Evolutionary conservation across 2,329 filamentous ascomycete species (phyloP), one percentile per base, ranked within the genome.

Genomic region (Ophiostoma australiae): DNA sequence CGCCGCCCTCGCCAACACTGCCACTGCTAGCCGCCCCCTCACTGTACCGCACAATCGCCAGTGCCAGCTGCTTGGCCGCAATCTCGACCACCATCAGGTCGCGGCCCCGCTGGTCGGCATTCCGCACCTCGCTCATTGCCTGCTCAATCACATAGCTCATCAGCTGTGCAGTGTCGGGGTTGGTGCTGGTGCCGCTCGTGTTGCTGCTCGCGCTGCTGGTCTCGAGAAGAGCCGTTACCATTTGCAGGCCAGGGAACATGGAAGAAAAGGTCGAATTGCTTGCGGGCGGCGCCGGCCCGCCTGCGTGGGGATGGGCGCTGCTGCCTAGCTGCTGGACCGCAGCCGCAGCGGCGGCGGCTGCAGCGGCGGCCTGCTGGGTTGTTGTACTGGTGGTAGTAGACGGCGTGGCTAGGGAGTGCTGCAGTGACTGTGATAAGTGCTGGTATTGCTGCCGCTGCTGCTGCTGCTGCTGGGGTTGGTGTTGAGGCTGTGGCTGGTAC

Each of bases 21-120:
- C 70, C 77, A 76, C 44, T 75, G 72, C 41, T 75, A 70, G 39
- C 75, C 73, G n/a, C 74, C 72, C 77, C 75, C 61, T 79, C 76
- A 67, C 86, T 83, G 74, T 84, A 86, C 73, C 85, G 82, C 27
- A 81, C 79, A 65, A 87, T 82, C 37, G 83, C 82, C 75, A 85
- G 80, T 7, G 84, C 85, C 41, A 88, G 80, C 77, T 87, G 84
- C 76, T 84, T 82, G 15, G 86, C 85, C 2, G 84, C 81, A 63
- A 83, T 80, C 74, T 88, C 84, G 70, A 88, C 82, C 74, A 84
- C 81, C 69, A 85, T 81, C 72, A 86, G 79, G 69, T 82, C 79
- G 4, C 85, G 80, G 1, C 81, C 80, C 69, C 80, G 79, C 73
- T 78, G 80, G 73, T 84, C 81, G 39, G 82, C 80, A 20, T 75